Conservation (phyloP, 2,329 filamentous ascomycete genomes). For the Sphaerulina vaccinii region DNA sequence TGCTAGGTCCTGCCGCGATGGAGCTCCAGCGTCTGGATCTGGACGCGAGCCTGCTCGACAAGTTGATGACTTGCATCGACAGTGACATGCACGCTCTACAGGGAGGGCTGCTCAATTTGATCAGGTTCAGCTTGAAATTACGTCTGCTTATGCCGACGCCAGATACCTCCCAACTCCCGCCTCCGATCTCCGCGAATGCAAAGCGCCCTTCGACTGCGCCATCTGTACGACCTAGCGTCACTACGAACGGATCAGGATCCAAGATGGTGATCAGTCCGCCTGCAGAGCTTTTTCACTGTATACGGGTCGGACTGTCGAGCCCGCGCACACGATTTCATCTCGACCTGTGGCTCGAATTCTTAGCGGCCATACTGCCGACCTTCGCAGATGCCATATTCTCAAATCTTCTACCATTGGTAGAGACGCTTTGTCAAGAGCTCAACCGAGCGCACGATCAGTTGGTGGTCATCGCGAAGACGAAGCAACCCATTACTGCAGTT, state of each 20-base stretch:
- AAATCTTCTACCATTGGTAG: conserved; percentile 83
- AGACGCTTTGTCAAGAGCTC: conserved; percentile 81
- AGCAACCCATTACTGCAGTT: conserved; percentile 2
- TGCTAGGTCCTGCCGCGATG: conserved; percentile 20
- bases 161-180: background rate
- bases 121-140: conserved; percentile 71
- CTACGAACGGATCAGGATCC: conserved; percentile 1
- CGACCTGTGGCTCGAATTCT: conserved; percentile 87
- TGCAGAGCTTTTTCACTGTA: conserved; percentile 74
- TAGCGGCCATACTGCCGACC: conserved; percentile 78
- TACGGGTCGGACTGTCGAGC: conserved; percentile 78
- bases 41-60: conserved; percentile 30
- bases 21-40: conserved; percentile 27
- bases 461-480: conserved; percentile 57
- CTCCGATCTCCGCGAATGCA: background rate
- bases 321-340: conserved; percentile 71
- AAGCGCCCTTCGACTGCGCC: conserved; percentile 9
- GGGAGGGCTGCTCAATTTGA: conserved; percentile 69
- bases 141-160: conserved; percentile 15
- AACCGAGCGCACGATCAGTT: conserved; percentile 69
- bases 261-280: conserved; percentile 48
- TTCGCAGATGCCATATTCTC: conserved; percentile 86
- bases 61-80: conserved; percentile 26
- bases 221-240: conserved; percentile 3
- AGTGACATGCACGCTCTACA: conserved; percentile 27